Evolutionary conservation across 805 yeast species (phyloP), one percentile per base, ranked within the genome.

Genomic region (Yarrowia sp.): DNA sequence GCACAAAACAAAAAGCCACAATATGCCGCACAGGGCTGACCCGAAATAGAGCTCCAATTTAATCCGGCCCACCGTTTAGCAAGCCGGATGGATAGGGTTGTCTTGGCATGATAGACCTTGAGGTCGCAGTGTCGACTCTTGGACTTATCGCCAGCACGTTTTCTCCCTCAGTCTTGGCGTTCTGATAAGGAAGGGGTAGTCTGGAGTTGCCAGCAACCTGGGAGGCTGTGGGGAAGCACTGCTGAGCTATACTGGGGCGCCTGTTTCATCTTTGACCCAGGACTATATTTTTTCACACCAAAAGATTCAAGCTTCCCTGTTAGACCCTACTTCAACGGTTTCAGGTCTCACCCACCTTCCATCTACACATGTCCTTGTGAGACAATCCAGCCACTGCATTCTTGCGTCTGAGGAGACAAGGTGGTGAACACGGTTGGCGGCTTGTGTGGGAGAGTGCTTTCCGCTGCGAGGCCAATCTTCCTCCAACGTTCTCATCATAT

Each of bases 41-140:
- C 12, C 36, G 19, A 32, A 49, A 49, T 49, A 32, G 32, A 49
- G 22, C 40, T 35, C 55, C 16, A 52, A 55, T 40, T 55, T 55
- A 22, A 55, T 55, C 61, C 48, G 63, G 48, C 63, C 63, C 61
- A 40, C 61, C 61, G 61, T 55, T 55, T 40, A 40, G 61, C 61
- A 55, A 55, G 32, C 45, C 16, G 45, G 42, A 19, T 11, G 26
- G 40, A 52, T 52, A 40, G 46, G 35, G 46, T 55, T 55, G 46
- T 19, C 61, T 55, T 55, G 61, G 61, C 61, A 26, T 15, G 58
- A 53, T 53, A 53, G 52, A 48, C 52, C 5, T 22, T 8, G 50
- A 4, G 4, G 50, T 46, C 35, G 11, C 35, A 46, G 9, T 12
- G 35, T 46, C 50, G 26, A 11, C 48, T 12, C 15, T 22, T 22